Conservation (phyloP, 1,139 yeast genomes). For the Wickerhamomyces sp. region DNA sequence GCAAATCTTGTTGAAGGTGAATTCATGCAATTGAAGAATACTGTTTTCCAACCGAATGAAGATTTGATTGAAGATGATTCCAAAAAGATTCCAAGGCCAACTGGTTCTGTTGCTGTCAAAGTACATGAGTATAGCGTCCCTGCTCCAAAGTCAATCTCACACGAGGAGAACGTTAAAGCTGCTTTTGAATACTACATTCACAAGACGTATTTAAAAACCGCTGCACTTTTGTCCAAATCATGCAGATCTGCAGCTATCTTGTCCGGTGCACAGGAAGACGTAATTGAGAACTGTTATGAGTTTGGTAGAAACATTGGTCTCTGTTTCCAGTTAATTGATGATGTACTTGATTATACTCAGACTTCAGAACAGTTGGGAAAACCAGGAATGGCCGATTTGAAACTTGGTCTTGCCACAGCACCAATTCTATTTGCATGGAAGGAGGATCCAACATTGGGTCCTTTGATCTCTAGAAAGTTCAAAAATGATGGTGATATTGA, state of each 20-base stretch:
- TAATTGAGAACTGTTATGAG: conserved; percentile 80
- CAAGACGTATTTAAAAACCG: conserved; percentile 93
- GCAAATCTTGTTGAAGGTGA: conserved; percentile 98
- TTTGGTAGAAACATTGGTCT: conserved; percentile 92
- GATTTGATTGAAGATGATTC: conserved; percentile 43
- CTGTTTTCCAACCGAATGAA: conserved; percentile 54
- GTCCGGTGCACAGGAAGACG: conserved; percentile 71
- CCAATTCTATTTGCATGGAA: conserved; percentile 96
- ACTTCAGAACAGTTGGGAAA: conserved; percentile 82
- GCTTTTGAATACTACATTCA: conserved; percentile 93
- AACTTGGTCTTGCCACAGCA: conserved; percentile 93
- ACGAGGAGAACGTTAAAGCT: conserved; percentile 68
- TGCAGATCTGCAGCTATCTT: conserved; percentile 91
- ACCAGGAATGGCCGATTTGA: conserved; percentile 93
- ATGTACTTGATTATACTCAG: conserved; percentile 89
- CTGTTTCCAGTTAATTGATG: conserved; percentile 95
- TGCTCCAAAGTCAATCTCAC: conserved; percentile 41
- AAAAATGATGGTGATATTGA: conserved; percentile 78
- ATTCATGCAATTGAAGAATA: conserved; percentile 94
- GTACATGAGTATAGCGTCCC: conserved; percentile 57
- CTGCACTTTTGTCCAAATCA: conserved; percentile 91
- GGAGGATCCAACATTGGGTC: conserved; percentile 78
- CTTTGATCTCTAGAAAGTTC: conserved; percentile 78
- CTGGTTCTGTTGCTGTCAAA: conserved; percentile 57
- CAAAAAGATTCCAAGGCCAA: conserved; percentile 52